Conservation (phyloP, 2,329 filamentous ascomycete genomes). For the Alternaria panax region DNA sequence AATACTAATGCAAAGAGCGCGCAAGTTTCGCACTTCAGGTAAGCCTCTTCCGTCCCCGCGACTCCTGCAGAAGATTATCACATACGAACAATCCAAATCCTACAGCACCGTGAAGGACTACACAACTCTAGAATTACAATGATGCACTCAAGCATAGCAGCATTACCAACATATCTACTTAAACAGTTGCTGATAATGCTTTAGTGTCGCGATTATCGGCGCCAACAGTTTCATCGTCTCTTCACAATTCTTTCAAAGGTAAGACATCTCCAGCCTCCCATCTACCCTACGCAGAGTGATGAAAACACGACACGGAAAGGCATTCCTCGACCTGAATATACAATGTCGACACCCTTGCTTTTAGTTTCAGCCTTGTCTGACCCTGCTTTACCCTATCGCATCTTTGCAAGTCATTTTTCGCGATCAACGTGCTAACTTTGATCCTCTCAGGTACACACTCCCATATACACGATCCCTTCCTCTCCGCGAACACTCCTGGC, state of each 20-base stretch:
- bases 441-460: slow-evolving; percentile 43
- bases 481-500: slow-evolving; percentile 13
- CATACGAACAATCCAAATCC: slow-evolving; percentile 65
- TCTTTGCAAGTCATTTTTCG: slow-evolving; percentile 18
- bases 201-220: slow-evolving; percentile 12
- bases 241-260: slow-evolving; percentile 51
- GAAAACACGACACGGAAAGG: slow-evolving; percentile 70
- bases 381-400: slow-evolving; percentile 34
- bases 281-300: slow-evolving; percentile 59
- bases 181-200: slow-evolving; percentile 27
- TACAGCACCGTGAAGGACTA: slow-evolving; percentile 62
- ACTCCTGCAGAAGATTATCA: slow-evolving; percentile 53
- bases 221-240: not conserved
- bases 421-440: slow-evolving; percentile 36
- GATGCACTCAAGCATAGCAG: slow-evolving; percentile 47
- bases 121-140: slow-evolving; percentile 65
- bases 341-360: slow-evolving; percentile 67
- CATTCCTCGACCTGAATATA: slow-evolving; percentile 73
- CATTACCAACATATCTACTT: not conserved
- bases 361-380: slow-evolving; percentile 78
- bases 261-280: slow-evolving; percentile 25
- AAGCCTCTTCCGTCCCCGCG: slow-evolving; percentile 20
- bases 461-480: slow-evolving; percentile 21
- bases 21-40: slow-evolving; percentile 14
- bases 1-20: slow-evolving; percentile 22